Conservation (phyloP, 2,329 filamentous ascomycete species). For the Colletotrichum australisinense region DNA sequence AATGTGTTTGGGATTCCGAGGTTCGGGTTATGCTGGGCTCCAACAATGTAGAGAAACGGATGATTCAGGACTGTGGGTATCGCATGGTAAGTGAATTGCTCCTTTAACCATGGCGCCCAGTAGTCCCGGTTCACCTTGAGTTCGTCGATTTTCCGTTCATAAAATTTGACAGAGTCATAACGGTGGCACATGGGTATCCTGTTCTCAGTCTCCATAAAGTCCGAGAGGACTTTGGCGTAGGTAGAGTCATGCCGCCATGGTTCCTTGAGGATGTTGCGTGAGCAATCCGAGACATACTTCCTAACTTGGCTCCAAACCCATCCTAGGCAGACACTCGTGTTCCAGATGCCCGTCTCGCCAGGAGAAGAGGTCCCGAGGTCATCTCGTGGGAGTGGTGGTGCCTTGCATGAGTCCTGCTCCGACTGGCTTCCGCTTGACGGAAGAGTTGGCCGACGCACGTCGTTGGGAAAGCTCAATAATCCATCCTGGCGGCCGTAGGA, state of each 20-base stretch:
- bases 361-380: constrained; percentile 53
- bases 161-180: constrained; percentile 64
- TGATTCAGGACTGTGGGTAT: constrained; percentile 64
- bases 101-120: constrained; percentile 63
- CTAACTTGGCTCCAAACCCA: constrained; percentile 63
- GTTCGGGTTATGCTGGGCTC: constrained; percentile 62
- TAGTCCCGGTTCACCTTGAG: constrained; percentile 57
- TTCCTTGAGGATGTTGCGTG: constrained; percentile 58
- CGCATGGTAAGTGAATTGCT: constrained; percentile 64
- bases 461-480: constrained; percentile 53
- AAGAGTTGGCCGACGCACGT: constrained; percentile 52
- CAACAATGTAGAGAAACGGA: constrained; percentile 64
- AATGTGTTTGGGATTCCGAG: constrained; percentile 65
- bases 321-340: constrained; percentile 58
- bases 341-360: constrained; percentile 61
- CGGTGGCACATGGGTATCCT: constrained; percentile 61
- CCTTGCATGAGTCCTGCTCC: constrained; percentile 43
- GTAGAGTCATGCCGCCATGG: constrained; percentile 64
- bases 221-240: constrained; percentile 61
- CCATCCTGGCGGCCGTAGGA: constrained; percentile 60
- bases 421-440: constrained; percentile 39
- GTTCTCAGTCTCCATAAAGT: constrained; percentile 63
- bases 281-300: constrained; percentile 60
- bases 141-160: constrained; percentile 59
- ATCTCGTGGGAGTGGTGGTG: constrained; percentile 56